Evolutionary conservation across 2,329 filamentous ascomycete genomes (phyloP), one percentile per base, ranked within the genome.

Genomic region (Calonectria ilicicola): DNA sequence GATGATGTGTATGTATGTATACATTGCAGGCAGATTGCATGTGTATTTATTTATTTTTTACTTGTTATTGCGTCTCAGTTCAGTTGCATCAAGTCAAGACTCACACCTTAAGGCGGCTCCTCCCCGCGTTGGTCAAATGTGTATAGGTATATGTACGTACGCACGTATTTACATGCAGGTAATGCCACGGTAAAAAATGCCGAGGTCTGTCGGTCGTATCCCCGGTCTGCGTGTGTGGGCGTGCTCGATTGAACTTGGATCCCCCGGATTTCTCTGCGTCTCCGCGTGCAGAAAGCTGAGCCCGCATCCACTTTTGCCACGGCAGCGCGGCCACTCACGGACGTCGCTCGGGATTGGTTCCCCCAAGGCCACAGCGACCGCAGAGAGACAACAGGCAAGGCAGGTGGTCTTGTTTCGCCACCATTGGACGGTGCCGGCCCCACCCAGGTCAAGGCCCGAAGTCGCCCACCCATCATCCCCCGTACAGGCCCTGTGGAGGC

Each of bases 211-310:
- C 74, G 75, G 75, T 66, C 71, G 42, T 17, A 67, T 69, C 67
- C 68, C 75, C 76, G 77, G 75, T 32, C 69, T 69, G 47, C 47
- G 63, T 47, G 42, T 56, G 42, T 32, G 29, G 56, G 44, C 44
- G 53, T 21, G 64, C 27, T 68, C 65, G 65, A 66, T 77, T 51
- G 63, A 72, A 72, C 53, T 60, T 60, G 53, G 53, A 60, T 60
- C 53, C 78, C 78, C 78, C 78, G 76, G 78, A 80, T 80, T 80
- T 80, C 77, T 80, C 72, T 73, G 74, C 72, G 75, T 63, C 58
- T 63, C 58, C 58, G 58, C 58, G 58, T 63, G 58, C 40, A 29
- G n/a, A 60, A 60, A 40, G 58, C 64, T 58, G 38, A n/a, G 40
- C 60, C 44, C 35, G 65, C 71, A 35, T 60, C 70, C 70, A 40